phyloP scores from a whole-genome alignment of 345 rosid genomes.

The Citrus unshiu region DNA sequence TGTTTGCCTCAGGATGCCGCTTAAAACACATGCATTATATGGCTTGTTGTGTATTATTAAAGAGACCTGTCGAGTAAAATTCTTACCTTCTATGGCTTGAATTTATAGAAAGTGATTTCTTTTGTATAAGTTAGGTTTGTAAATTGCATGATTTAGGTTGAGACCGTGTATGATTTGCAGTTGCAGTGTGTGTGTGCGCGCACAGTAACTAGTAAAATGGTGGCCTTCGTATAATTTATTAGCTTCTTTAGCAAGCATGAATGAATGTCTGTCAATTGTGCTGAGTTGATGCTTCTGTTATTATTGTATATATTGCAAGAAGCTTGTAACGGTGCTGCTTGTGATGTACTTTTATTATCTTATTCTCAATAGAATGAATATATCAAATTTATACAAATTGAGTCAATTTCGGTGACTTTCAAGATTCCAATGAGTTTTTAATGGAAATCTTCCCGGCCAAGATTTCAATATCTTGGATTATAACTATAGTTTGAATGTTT shows the following conservation, averaged over 20 bases:
- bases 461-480: not conserved
- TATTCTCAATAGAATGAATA: not conserved
- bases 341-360: not conserved
- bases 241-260: not conserved
- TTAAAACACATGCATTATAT: not conserved
- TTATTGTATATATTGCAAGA: not conserved
- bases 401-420: not conserved
- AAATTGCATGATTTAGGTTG: not conserved
- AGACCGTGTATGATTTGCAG: not conserved
- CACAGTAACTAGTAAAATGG: not conserved
- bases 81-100: not conserved
- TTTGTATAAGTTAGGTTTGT: not conserved
- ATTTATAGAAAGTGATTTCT: not conserved
- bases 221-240: not conserved
- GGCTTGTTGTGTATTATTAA: not conserved
- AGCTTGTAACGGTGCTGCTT: not conserved
- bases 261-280: not conserved
- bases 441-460: not conserved
- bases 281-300: not conserved
- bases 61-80: not conserved
- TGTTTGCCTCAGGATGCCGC: not conserved
- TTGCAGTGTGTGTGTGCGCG: fast-evolving
- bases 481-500: not conserved
- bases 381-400: not conserved
- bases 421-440: not conserved